These are phyloP conservation scores for Eremothecium gossypii DNA, from an alignment of 1,139 yeast genomes.

Conservation along the genomic window DNA sequence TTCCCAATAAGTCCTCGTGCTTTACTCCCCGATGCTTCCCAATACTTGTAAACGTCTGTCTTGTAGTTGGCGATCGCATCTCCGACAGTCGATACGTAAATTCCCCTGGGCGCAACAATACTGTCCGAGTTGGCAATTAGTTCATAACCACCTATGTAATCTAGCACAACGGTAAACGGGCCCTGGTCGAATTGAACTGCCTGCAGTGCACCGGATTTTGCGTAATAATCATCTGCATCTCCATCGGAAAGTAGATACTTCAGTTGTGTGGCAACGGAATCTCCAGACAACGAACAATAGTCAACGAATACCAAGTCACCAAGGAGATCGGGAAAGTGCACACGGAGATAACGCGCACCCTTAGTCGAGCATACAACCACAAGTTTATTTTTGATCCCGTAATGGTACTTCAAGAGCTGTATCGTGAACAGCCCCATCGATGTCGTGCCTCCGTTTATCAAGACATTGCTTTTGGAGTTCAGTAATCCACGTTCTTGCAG, in stretches of 20 bases:
- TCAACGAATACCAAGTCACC: conserved; percentile 26
- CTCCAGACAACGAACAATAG: conserved; percentile 18
- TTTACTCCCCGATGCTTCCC: conserved; percentile 33
- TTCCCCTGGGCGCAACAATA: conserved; percentile 35
- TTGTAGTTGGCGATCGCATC: conserved; percentile 36
- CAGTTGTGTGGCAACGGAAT: conserved; percentile 24
- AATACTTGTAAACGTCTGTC: conserved; percentile 30
- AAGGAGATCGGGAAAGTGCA: conserved; percentile 23
- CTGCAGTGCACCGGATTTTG: conserved; percentile 19
- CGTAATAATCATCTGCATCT: conserved; percentile 24
- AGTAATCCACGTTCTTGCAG: conserved; percentile 24
- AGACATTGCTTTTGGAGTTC: conserved; percentile 31
- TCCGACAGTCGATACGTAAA: conserved; percentile 48
- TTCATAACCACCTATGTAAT: conserved; percentile 41
- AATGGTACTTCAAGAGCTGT: conserved; percentile 45
- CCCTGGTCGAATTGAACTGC: conserved; percentile 27
- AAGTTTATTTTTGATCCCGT: conserved; percentile 36
- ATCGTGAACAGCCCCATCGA: conserved; percentile 57
- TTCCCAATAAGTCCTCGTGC: conserved; percentile 33
- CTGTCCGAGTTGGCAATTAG: conserved; percentile 27
- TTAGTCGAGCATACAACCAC: conserved; percentile 36
- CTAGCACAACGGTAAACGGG: conserved; percentile 38
- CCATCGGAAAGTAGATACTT: conserved; percentile 22
- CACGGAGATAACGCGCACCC: conserved; percentile 26
- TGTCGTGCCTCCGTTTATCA: conserved; percentile 67